A percentile compares a stretch with the other conserved stretches of the same genome.
Conservation (phyloP, 257 asterid species). For the Handroanthus guayacan region DNA sequence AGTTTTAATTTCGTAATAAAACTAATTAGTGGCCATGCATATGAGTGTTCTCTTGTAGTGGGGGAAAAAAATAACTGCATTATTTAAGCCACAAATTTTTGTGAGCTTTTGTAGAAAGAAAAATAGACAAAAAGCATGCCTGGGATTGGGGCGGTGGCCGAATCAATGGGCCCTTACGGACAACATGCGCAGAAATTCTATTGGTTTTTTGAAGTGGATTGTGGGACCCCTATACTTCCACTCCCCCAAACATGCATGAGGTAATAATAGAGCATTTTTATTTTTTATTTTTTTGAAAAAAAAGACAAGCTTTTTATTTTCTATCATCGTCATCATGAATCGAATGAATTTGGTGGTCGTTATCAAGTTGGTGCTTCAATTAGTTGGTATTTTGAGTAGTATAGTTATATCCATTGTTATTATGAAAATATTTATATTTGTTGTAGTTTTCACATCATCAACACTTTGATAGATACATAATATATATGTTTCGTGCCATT, state of each 20-base stretch:
- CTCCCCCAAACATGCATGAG: conserved; percentile 19
- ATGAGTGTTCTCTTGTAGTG: too few relatives aligned
- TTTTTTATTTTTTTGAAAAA: too few relatives aligned
- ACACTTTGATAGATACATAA: too few relatives aligned
- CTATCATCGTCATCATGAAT: conserved; percentile 7
- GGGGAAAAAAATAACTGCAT: background rate
- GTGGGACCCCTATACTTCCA: conserved; percentile 32
- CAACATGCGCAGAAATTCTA: conserved; percentile 28
- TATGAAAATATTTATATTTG: too few relatives aligned
- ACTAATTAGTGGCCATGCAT: too few relatives aligned
- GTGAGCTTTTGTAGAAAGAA: too few relatives aligned
- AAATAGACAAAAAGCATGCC: background rate
- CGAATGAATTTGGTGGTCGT: background rate
- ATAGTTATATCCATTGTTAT: too few relatives aligned
- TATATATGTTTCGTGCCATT: too few relatives aligned
- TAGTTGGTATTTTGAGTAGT: background rate
- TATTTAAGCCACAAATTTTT: conserved; percentile 11
- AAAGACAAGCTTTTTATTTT: too few relatives aligned
- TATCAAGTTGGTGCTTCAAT: background rate
- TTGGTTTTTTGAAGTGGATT: conserved; percentile 30
- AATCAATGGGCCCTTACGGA: conserved; percentile 1
- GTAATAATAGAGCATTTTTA: background rate
- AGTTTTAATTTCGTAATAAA: too few relatives aligned
- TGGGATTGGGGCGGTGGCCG: conserved; percentile 44
- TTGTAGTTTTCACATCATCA: too few relatives aligned